Evolutionary conservation across 176 grass and related monocot species (phyloP).

Genomic region (Ananas comosus): DNA sequence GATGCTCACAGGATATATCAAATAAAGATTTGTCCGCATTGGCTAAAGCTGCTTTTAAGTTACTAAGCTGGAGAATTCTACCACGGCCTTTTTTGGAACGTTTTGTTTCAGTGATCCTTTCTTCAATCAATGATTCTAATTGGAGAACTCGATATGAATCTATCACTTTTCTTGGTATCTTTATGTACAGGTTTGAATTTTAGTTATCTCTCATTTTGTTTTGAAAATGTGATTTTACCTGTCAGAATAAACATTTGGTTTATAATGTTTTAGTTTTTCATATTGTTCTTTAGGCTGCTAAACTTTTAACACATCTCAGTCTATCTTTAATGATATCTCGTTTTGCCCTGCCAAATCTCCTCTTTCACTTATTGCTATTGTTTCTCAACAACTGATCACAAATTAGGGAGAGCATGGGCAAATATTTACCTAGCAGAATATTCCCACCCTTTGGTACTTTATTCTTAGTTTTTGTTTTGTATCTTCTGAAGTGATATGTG

Average conservation of each 20-base stretch:
- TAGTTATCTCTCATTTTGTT: background rate
- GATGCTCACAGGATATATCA: slow-evolving; percentile 71
- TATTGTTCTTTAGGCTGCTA: too few species aligned
- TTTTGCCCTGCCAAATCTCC: too few species aligned
- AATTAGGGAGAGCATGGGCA: too few species aligned
- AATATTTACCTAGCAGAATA: too few species aligned
- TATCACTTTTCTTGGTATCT: slow-evolving; percentile 65
- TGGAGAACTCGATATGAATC: slow-evolving; percentile 87
- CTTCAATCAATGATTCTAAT: slow-evolving; percentile 65
- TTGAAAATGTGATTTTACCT: background rate
- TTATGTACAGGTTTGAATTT: slow-evolving; percentile 81
- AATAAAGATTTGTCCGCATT: slow-evolving; percentile 89
- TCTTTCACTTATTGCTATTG: too few species aligned
- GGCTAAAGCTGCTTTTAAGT: slow-evolving; percentile 81
- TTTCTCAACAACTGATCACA: too few species aligned
- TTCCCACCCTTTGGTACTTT: too few species aligned
- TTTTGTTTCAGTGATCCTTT: slow-evolving; percentile 64
- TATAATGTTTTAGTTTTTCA: background rate
- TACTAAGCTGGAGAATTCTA: slow-evolving; percentile 76
- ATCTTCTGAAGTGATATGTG: too few species aligned
- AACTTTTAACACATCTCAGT: too few species aligned
- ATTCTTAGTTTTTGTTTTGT: too few species aligned
- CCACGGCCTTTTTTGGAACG: slow-evolving; percentile 59
- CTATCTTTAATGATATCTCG: too few species aligned
- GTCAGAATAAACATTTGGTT: background rate